Evolutionary conservation across 163 green algal species (phyloP), one percentile per base, ranked within the genome.

Genomic region (Prototheca wickerhamii): DNA sequence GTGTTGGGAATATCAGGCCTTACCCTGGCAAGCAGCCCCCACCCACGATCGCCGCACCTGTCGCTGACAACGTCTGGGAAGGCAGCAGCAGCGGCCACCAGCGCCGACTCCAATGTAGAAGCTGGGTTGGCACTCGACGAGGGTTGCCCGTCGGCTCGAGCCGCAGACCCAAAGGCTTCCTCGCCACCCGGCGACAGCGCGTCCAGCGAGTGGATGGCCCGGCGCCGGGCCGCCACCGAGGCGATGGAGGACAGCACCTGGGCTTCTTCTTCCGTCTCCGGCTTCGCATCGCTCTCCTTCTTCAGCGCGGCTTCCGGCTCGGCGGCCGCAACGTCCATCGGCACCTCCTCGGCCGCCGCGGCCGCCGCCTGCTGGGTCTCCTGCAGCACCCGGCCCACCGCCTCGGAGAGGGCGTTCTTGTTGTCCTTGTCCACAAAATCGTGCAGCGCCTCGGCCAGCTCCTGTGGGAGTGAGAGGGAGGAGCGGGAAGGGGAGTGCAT

Each of bases 341-440:
- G 37, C 26, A 44, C 31, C 30, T n/a, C 50, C 8, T 30, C 51
- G 29, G 0, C 10, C 34, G 34, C 40, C 15, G 49, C 49, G 3
- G 58, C 67, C 58, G 72, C 51, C 34, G 60, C 40, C 31, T 56
- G 32, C 40, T 69, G 51, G 4, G 75, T 75, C 28, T 57, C 52
- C 54, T 71, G 26, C 52, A 86, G 62, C 49, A 42, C 65, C 20
- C 57, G 51, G 3, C 31, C 54, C 44, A 86, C 65, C 7, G 78
- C 79, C 10, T 82, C 76, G 51, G 73, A 55, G 58, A 85, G 60
- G 20, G 69, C 73, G 58, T 72, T 60, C 64, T 80, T 82, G 40
- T 84, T 73, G 46, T 79, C 76, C 74, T 95, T 95, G 32, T 95
- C 87, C 37, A 98, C 91, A 76, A 95, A 97, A 35, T 89, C 67